Base-by-base conservation (phyloP, 2,329 filamentous ascomycete genomes). In the Claviceps sp. region DNA sequence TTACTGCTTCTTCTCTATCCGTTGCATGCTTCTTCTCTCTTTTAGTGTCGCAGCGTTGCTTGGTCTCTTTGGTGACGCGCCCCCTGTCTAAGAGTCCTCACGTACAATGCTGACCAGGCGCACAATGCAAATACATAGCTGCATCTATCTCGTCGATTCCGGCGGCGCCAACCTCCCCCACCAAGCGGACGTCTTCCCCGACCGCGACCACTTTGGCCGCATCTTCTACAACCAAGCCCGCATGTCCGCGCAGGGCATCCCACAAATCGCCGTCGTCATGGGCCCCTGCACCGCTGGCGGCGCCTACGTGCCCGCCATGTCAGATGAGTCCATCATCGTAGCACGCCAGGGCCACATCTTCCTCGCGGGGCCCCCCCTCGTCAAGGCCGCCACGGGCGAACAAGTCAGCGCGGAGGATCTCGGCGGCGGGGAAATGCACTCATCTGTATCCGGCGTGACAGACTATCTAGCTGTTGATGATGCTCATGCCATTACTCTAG, bases 181-280 rank as follows among this genome's bases (percentile, higher is more conserved):
- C 63, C 91, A 98, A 70, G 85, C 90, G 40, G 88, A 96, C 64
- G 91, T 97, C 53, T 97, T 98, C 67, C 93, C 91, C 1, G 91
- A 97, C 67, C 78, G 84, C 58, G 88, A 96, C 51, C 91, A 97
- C 68, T 97, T 98, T 64, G 89, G 91, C 38, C 87, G 91, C 58
- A 95, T 97, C 65, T 98, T 98, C 75, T 98, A 86, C 76, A 96
- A 98, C 71, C 91, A 98, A 69, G 91, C 93, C 2, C 78, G 88
- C 62, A 95, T 97, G 89, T 93, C 86, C 59, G 79, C 85, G 2
- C 72, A 84, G 58, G 88, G 89, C 4, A 95, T 97, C 55, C 91
- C 91, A 1, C 91, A 97, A 64, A 86, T 98, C 59, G 84, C 88
- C 9, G 88, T 96, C 2, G 91, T 98, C 47, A 96, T 98, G 91